phyloP scores from a whole-genome alignment of 2,329 filamentous ascomycete genomes.

The Trichoderma simmonsii region DNA sequence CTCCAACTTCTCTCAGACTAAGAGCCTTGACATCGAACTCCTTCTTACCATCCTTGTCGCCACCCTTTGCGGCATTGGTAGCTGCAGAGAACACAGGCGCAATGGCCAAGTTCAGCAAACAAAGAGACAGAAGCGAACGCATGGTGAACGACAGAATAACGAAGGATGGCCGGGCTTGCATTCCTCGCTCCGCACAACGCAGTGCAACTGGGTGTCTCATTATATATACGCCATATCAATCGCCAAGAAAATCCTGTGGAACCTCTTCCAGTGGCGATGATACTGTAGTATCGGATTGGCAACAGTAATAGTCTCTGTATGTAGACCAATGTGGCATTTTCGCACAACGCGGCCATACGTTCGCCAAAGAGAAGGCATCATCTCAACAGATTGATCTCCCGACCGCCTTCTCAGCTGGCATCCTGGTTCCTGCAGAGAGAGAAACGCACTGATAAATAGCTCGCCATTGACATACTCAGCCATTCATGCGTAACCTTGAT shows the following conservation, averaged over 20 bases:
- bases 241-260: background rate
- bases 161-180: background rate
- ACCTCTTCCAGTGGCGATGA: background rate
- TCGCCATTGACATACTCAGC: background rate
- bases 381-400: background rate
- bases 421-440: background rate
- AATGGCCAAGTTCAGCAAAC: background rate
- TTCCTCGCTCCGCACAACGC: background rate
- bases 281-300: background rate
- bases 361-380: background rate
- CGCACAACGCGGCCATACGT: too few relatives aligned
- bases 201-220: background rate
- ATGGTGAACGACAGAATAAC: background rate
- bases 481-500: background rate
- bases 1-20: slow-evolving; percentile 35
- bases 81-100: background rate
- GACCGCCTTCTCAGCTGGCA: background rate
- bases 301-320: background rate
- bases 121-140: background rate
- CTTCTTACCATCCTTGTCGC: background rate
- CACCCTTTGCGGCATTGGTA: background rate
- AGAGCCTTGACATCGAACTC: slow-evolving; percentile 30
- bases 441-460: background rate
- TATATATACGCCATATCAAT: background rate
- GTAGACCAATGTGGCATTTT: background rate